Base-by-base conservation (phyloP, 306 rosid genomes). In the Vigna radiata region DNA sequence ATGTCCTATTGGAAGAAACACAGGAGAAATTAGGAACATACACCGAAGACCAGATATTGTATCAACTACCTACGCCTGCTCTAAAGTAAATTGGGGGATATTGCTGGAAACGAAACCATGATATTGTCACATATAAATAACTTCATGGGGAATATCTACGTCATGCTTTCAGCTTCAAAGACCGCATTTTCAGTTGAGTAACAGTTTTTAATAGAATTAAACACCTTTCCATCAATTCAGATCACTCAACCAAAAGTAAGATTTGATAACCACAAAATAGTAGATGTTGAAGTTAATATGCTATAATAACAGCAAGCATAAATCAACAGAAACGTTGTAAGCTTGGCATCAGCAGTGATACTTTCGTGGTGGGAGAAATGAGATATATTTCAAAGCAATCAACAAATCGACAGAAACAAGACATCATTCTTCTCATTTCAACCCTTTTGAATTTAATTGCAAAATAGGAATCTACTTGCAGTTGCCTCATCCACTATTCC, bases 211-310 rank as follows among this genome's bases (percentile, higher is more conserved):
- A 17, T 49, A 43, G 41, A 41, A 9, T n/a, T 60, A 54, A 70
- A 33, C 52, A 62, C 50, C 14, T 9, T 41, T 29, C 46, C 8
- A 56, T 29, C 54, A 29, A 48, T 55, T 60, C 61, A 25, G 25
- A 56, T 13, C n/a, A 70, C 71, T 53, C 66, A 37, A 78, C 82
- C 29, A 21, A 29, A 70, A 78, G 60, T 19, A 23, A 29, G 55
- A 70, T 48, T 39, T 60, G 6, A 36, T 23, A 18, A 21, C 39
- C 36, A 27, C 55, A 70, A 18, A 33, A 39, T 48, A 60, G n/a
- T 66, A 18, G 25, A 43, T 8, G 11, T n/a, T 67, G 50, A 52
- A 76, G 25, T 33, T 64, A 76, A 73, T 39, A 23, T 25, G 33
- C 33, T 13, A 8, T 16, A 25, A 41, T 25, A 39, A 73, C 29